Percentiles rank a stretch among this genome's conserved stretches.
Evolutionary conservation across 2,329 filamentous ascomycete species (phyloP).

Genomic region (Dactylellina drechsleri): DNA sequence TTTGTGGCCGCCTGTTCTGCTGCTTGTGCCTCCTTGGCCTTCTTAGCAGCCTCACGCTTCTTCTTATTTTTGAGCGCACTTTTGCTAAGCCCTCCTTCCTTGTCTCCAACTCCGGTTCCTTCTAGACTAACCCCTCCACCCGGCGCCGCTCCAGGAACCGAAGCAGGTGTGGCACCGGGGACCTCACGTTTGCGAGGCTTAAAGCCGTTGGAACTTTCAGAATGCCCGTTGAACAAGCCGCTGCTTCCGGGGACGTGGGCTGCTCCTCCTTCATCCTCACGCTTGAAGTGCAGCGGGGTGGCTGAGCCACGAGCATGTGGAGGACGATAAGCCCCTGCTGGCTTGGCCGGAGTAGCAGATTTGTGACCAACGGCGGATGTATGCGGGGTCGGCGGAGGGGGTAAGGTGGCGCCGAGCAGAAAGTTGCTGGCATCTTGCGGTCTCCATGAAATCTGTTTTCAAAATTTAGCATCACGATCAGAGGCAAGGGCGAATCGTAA

Average conservation of each 20-base stretch:
- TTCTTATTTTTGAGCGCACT: slow-evolving; percentile 96
- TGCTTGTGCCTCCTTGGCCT: slow-evolving; percentile 79
- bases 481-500: slow-evolving; percentile 56
- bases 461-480: slow-evolving; percentile 14
- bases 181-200: slow-evolving; percentile 77
- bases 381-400: slow-evolving; percentile 79
- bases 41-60: slow-evolving; percentile 90
- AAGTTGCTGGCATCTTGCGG: slow-evolving; percentile 74
- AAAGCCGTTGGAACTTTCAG: slow-evolving; percentile 68
- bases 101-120: slow-evolving; percentile 70
- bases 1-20: slow-evolving; percentile 65
- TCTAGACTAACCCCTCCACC: slow-evolving; percentile 74
- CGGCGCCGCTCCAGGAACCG: slow-evolving; percentile 74
- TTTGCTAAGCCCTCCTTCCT: slow-evolving; percentile 79
- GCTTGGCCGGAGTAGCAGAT: slow-evolving; percentile 90
- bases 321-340: slow-evolving; percentile 94
- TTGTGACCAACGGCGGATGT: slow-evolving; percentile 82
- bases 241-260: slow-evolving; percentile 71
- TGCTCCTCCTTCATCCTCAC: slow-evolving; percentile 93
- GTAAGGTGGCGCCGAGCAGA: slow-evolving; percentile 75
- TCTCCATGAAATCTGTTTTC: slow-evolving; percentile 73
- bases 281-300: slow-evolving; percentile 94
- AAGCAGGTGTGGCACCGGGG: slow-evolving; percentile 81
- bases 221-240: slow-evolving; percentile 70
- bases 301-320: slow-evolving; percentile 88